Percentiles rank a stretch among this genome's conserved stretches.
These are phyloP conservation scores for Euptelea pleiosperma DNA, from an alignment of 164 flowering plant genomes.

Conservation along the genomic window DNA sequence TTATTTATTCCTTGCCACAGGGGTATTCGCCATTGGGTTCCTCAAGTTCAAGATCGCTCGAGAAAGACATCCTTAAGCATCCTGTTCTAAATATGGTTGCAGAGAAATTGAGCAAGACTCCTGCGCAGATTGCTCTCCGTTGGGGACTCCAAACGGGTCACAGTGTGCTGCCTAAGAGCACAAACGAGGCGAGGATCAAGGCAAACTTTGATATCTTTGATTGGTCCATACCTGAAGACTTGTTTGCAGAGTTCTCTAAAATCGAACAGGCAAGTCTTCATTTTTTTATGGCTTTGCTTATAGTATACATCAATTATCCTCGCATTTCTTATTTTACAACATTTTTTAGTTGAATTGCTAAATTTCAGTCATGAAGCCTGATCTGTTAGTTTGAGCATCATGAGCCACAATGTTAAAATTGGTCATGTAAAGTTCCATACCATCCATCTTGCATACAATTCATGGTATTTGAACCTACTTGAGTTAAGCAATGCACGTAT, in stretches of 20 bases:
- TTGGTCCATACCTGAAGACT: constrained; percentile 80
- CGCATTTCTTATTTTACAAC: too few relatives aligned
- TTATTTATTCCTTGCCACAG: too few relatives aligned
- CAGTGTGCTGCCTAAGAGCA: constrained; percentile 83
- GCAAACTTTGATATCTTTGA: constrained; percentile 64
- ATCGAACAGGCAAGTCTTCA: constrained; percentile 63
- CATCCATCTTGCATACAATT: too few relatives aligned
- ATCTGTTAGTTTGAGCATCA: too few relatives aligned
- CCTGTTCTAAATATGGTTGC: constrained; percentile 50
- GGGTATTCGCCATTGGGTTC: constrained; percentile 87
- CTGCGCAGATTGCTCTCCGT: constrained; percentile 73
- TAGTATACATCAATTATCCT: neutral
- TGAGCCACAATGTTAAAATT: too few relatives aligned
- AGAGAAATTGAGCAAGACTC: constrained; percentile 65
- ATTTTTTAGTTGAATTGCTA: too few relatives aligned
- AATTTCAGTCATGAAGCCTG: too few relatives aligned
- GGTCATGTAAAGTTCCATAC: too few relatives aligned
- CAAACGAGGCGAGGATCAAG: constrained; percentile 57
- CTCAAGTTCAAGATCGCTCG: constrained; percentile 46
- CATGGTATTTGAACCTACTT: too few relatives aligned
- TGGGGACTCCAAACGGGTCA: constrained; percentile 91
- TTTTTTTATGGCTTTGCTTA: neutral
- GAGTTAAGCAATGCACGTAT: too few relatives aligned
- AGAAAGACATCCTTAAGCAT: constrained; percentile 50
- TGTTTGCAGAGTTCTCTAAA: constrained; percentile 54